phyloP scores from a whole-genome alignment of 192 early-diverging fungal genomes.

The Coemansia sp. region DNA sequence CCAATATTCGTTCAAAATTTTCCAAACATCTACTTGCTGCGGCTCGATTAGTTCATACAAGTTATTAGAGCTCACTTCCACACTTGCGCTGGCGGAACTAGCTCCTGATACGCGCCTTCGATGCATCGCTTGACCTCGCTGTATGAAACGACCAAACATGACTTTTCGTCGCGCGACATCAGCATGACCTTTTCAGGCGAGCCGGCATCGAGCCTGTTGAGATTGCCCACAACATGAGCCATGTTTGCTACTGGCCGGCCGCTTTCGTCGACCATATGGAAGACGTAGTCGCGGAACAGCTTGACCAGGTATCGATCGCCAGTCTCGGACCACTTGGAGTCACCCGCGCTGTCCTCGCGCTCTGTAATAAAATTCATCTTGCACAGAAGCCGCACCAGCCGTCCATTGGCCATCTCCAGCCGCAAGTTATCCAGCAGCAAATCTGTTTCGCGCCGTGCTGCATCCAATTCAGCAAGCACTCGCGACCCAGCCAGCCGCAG shows the following conservation, averaged over 20 bases:
- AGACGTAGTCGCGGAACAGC: slow-evolving; percentile 97
- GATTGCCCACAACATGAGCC: slow-evolving; percentile 86
- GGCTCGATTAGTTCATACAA: background rate
- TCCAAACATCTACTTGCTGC: background rate
- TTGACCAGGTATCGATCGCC: slow-evolving; percentile 97
- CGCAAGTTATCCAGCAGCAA: slow-evolving; percentile 73
- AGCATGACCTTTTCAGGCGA: slow-evolving; percentile 92
- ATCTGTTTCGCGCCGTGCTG: slow-evolving; percentile 63
- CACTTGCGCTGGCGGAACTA: slow-evolving; percentile 25
- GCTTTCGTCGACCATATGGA: slow-evolving; percentile 88
- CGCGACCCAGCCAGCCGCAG: slow-evolving; percentile 48
- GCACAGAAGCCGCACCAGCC: slow-evolving; percentile 81
- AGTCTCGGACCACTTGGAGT: slow-evolving; percentile 95
- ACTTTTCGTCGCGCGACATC: slow-evolving; percentile 93
- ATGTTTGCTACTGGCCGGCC: slow-evolving; percentile 85
- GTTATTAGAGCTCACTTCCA: background rate
- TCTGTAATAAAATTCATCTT: slow-evolving; percentile 95
- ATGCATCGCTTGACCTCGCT: slow-evolving; percentile 91
- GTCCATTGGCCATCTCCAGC: slow-evolving; percentile 88
- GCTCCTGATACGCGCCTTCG: slow-evolving; percentile 80
- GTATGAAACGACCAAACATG: slow-evolving; percentile 96
- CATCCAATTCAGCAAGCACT: slow-evolving; percentile 47
- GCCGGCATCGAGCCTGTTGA: slow-evolving; percentile 98
- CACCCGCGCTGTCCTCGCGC: slow-evolving; percentile 79
- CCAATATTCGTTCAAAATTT: background rate